Base-by-base conservation (phyloP, 2,329 filamentous ascomycete genomes). In the Lasiodiplodia theobromae region DNA sequence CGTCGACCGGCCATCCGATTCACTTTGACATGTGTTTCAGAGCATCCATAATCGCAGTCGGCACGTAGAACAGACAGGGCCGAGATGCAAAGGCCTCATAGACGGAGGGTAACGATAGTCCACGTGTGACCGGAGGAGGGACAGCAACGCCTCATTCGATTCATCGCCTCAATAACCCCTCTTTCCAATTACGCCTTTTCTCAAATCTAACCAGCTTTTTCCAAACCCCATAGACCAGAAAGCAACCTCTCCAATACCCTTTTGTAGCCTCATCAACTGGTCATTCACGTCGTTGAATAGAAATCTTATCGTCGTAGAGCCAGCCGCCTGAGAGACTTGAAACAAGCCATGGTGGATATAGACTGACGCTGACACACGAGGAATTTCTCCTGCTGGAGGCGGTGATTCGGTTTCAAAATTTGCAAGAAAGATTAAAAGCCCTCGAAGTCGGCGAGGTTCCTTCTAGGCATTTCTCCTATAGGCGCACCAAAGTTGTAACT, bases 401-500 rank as follows among this genome's bases (percentile, higher is more conserved):
- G 16, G 5, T 21, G 5, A 16, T 12, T 52, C 31, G 47, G 47
- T 51, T 38, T 52, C 60, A 31, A 23, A 25, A 52, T 16, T 31
- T 28, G n/a, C 56, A 47, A 31, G 23, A 40, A 57, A n/a, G 31
- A 51, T 64, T 51, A 68, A 53, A 64, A 68, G 47, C 31, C 51
- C 34, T 68, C 67, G 23, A 68, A 68, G 44, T 68, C 67, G 2
- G 67, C 38, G 8, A 23, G 16, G 51, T 68, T 57, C 25, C 67
- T 64, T 40, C 52, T 68, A 18, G 67, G 67, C 67, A 68, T 68
- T 37, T 53, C 37, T 21, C 78, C 78, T 21, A 80, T 67, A 1
- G 78, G 78, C 2, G 73, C 74, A 2, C 78, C 78, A 49, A 79
- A 74, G 64, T 80, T 79, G 70, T 77, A 72, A 16, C 71, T 74